These are phyloP conservation scores for Podochytrium sp. DNA, from an alignment of 192 early-diverging fungal genomes.

Conservation along the genomic window DNA sequence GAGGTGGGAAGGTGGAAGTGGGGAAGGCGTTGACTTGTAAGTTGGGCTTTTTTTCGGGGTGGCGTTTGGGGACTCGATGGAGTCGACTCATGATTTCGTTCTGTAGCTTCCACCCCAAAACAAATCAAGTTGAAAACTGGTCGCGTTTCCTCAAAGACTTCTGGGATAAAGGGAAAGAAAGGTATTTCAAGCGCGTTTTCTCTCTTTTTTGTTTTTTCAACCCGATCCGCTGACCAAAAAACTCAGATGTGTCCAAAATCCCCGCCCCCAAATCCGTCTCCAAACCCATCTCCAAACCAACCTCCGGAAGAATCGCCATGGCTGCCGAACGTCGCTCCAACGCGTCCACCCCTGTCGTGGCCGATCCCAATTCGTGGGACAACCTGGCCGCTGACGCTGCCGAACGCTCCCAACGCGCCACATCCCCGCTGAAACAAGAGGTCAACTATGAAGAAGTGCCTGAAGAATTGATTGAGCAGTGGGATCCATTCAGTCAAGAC, in stretches of 20 bases:
- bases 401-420: not conserved
- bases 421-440: not conserved
- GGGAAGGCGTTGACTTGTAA: not conserved
- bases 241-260: constrained; percentile 3
- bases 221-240: not conserved
- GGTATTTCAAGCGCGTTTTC: not conserved
- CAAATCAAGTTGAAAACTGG: no score
- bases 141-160: no score
- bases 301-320: constrained; percentile 35
- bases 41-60: no score
- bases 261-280: constrained; percentile 4
- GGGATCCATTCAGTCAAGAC: constrained; percentile 15
- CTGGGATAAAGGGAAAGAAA: not conserved
- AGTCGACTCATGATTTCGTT: no score
- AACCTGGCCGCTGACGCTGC: constrained; percentile 32
- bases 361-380: constrained; percentile 31
- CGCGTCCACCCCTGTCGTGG: constrained; percentile 36
- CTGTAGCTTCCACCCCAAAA: no score
- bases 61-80: no score
- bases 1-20: not conserved
- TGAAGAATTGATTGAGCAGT: constrained; percentile 31
- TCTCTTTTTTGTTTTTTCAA: not conserved
- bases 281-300: constrained; percentile 41
- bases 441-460: constrained; percentile 26
- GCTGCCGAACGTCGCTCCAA: constrained; percentile 37